A percentile compares a stretch with the other conserved stretches of the same genome.
Conservation (phyloP, 192 early-diverging fungal species). For the Entophlyctis luteolus region DNA sequence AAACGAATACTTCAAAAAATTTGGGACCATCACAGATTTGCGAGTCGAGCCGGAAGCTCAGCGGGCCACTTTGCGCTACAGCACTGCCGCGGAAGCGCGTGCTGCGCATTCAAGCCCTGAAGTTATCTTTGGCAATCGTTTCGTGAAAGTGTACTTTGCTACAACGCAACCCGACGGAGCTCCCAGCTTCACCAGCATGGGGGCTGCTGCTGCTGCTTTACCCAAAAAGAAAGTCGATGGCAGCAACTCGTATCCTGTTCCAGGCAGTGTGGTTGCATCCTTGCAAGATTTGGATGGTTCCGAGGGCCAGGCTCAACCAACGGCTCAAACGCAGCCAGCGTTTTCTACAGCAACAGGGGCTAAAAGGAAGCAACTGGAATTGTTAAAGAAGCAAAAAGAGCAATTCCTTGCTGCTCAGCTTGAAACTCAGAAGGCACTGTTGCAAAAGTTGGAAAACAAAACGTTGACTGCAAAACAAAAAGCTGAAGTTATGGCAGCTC, state of each 20-base stretch:
- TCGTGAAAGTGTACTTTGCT: slow-evolving; percentile 80
- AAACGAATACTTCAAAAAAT: slow-evolving; percentile 72
- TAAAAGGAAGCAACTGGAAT: slow-evolving; percentile 30
- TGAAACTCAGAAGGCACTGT: slow-evolving; percentile 59
- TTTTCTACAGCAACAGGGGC: slow-evolving; percentile 40
- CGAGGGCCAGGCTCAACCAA: slow-evolving; percentile 12
- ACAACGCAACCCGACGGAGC: slow-evolving; percentile 6
- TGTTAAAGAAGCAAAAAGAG: slow-evolving; percentile 58
- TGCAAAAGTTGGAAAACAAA: slow-evolving; percentile 56
- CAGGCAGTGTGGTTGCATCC: background rate
- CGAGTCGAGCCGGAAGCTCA: slow-evolving; percentile 51
- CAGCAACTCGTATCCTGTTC: background rate
- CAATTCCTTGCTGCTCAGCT: slow-evolving; percentile 56
- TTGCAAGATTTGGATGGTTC: background rate
- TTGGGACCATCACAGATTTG: slow-evolving; percentile 73
- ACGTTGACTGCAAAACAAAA: slow-evolving; percentile 29
- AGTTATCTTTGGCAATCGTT: slow-evolving; percentile 78
- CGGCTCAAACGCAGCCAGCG: slow-evolving; percentile 41
- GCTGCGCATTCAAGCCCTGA: slow-evolving; percentile 71
- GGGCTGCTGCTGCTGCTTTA: too few relatives aligned
- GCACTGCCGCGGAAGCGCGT: slow-evolving; percentile 56
- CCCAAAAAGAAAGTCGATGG: background rate
- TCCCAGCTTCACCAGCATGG: background rate
- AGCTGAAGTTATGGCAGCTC: slow-evolving; percentile 26
- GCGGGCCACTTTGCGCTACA: slow-evolving; percentile 65